Base-by-base conservation (phyloP, 2,329 filamentous ascomycete genomes). In the Aspergillus pseudotamarii region DNA sequence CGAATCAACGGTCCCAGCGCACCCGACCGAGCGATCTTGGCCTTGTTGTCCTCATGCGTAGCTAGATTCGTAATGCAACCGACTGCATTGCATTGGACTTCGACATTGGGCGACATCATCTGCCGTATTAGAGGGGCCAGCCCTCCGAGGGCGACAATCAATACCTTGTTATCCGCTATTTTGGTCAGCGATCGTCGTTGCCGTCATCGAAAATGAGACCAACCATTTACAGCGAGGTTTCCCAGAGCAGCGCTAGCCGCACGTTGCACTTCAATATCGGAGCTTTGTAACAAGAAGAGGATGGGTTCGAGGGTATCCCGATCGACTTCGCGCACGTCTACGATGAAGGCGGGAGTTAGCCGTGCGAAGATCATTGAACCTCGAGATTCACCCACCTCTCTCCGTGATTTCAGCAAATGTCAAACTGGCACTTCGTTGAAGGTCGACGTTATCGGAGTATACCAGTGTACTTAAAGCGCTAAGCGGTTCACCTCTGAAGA, bases 391-490 rank as follows among this genome's bases (percentile, higher is more conserved):
- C 51, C 70, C 78, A 97, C 95, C 94, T 92, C 94, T 84, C 81
- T 99, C 95, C 45, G 95, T 99, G 71, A 99, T 99, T 79, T 99
- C 95, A 64, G 95, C 95, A 84, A 99, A 99, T 2, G 95, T 99
- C 79, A 99, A 87, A 78, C 94, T 98, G 59, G 95, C 95, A 81
- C 95, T 98, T 69, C 95, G 88, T 82, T 99, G 95, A 59, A 99
- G 86, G 78, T 99, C 95, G 77, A 99, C 94, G 82, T 99, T 99
- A 80, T 98, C 94, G 62, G 95, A 99, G 79, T 97, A 99, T 62
- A 99, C 95, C 30, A 99, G 87, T 14, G 94, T 99, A 80, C 93
- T 97, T 62, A 99, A 83, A 53, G 95, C 94, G 80, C 91, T 91
- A 62, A 99, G 88, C 53, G 95, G 95, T 75, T 97, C 94, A 80